These are phyloP conservation scores for Bertia moriformis DNA, from an alignment of 2,329 filamentous ascomycete genomes.

Conservation along the genomic window DNA sequence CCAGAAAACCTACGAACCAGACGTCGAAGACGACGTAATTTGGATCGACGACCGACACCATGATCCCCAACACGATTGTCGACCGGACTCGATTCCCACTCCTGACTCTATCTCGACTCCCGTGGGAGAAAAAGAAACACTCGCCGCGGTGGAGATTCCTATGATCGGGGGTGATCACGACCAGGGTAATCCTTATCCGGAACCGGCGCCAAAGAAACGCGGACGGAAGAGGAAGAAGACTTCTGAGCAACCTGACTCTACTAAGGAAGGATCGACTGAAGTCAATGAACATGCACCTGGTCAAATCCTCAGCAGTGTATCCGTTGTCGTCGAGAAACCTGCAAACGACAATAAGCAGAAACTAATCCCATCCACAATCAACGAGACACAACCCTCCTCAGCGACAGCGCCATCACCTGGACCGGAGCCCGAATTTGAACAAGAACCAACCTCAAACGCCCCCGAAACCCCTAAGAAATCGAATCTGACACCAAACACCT, in stretches of 20 bases:
- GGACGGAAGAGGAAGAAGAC: conserved; percentile 22
- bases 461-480: conserved; percentile 2
- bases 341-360: background rate
- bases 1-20: conserved; percentile 12
- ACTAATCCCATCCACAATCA: background rate
- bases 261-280: conserved; percentile 3
- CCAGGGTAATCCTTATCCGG: background rate
- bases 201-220: conserved; percentile 21
- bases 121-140: no score
- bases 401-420: background rate
- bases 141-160: no score
- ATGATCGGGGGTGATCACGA: no score
- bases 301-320: background rate
- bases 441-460: conserved; percentile 1
- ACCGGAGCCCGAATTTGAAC: no score
- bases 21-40: conserved; percentile 22
- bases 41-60: conserved; percentile 16
- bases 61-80: conserved; percentile 8
- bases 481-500: conserved; percentile 4
- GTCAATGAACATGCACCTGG: background rate
- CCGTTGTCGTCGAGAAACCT: background rate
- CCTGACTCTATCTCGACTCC: no score
- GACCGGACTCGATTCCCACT: no score
- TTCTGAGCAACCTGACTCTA: conserved; percentile 7
- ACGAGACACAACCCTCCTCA: conserved; percentile 1